Conservation (phyloP, 108 stramenopile genomes). For the Mediolabrus comicus region DNA sequence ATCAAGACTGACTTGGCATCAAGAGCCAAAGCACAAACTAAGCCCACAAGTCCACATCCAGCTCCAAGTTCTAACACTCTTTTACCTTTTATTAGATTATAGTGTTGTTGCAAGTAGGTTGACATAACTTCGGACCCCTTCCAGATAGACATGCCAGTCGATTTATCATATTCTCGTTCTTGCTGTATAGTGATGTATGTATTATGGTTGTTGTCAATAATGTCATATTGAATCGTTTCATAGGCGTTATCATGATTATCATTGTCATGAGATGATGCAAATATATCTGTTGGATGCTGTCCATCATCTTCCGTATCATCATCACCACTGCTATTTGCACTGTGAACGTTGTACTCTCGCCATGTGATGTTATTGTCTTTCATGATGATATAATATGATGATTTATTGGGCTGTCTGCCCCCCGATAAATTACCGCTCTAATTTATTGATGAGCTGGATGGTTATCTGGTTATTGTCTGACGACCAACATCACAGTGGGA, state of each 20-base stretch:
- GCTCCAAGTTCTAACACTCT: background rate
- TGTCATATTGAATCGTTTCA: background rate
- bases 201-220: background rate
- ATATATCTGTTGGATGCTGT: background rate
- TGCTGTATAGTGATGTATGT: background rate
- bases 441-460: too few species aligned
- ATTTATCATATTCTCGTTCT: background rate
- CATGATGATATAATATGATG: too few species aligned
- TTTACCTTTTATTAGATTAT: background rate
- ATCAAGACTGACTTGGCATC: background rate
- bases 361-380: background rate
- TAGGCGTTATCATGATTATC: background rate
- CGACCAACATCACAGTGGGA: too few species aligned
- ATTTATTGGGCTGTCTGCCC: too few species aligned
- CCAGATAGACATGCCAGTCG: background rate
- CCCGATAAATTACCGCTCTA: too few species aligned
- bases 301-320: background rate
- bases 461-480: too few species aligned
- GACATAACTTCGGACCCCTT: background rate
- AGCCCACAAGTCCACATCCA: background rate
- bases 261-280: background rate
- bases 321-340: too few species aligned
- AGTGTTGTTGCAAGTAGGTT: background rate
- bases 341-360: background rate
- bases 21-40: background rate